Percentiles rank a stretch among this genome's conserved stretches.
phyloP scores from a whole-genome alignment of 78 protist genomes.

The Pigoraptor vietnamica region DNA sequence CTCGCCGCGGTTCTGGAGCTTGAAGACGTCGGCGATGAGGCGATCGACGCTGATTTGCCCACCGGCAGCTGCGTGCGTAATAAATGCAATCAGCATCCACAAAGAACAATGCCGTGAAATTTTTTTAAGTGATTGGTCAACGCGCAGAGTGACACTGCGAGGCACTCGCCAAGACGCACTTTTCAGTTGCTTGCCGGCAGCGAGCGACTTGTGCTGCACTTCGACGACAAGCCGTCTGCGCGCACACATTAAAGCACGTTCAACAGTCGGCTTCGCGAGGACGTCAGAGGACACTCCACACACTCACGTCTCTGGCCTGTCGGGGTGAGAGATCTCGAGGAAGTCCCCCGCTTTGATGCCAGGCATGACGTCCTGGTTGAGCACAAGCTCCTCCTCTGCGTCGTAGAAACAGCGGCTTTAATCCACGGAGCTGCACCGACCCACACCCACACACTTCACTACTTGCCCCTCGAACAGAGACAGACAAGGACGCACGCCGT shows the following conservation, averaged over 20 bases:
- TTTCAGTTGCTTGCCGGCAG: background rate
- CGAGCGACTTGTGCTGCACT: background rate
- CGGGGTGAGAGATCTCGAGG: background rate
- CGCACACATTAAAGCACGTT: background rate
- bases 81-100: background rate
- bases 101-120: background rate
- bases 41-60: background rate
- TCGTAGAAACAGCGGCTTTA: background rate
- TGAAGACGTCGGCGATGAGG: constrained; percentile 15
- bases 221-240: background rate
- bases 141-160: background rate
- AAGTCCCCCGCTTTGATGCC: background rate
- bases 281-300: background rate
- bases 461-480: background rate
- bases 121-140: background rate
- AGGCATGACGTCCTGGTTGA: constrained; percentile 5
- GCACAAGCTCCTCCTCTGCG: constrained; percentile 6
- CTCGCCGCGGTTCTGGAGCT: background rate
- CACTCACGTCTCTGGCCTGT: background rate
- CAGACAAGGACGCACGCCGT: background rate
- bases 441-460: background rate
- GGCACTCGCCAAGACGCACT: background rate
- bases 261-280: background rate
- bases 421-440: background rate
- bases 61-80: background rate